phyloP scores from a whole-genome alignment of 306 rosid genomes.

The Hippophae rhamnoides region DNA sequence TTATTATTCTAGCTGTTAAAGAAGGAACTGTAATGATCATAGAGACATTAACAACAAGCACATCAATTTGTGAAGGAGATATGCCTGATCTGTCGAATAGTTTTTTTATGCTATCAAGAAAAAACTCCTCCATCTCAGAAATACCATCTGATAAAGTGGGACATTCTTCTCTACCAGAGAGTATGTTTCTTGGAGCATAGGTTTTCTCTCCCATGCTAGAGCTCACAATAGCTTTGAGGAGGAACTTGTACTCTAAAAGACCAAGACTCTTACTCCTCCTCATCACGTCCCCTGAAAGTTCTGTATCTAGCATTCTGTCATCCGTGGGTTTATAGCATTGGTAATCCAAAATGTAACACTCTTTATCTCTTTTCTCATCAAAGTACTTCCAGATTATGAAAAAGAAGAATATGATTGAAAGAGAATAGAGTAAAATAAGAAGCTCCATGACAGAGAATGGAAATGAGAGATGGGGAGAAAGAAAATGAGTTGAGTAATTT shows the following conservation, averaged over 20 bases:
- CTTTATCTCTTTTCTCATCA: not conserved
- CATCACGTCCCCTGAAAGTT: constrained; percentile 30
- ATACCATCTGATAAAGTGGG: constrained; percentile 29
- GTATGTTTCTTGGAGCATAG: constrained; percentile 48
- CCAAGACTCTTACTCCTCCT: constrained; percentile 46
- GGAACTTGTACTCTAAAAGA: constrained; percentile 50
- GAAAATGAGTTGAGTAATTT: too few relatives aligned
- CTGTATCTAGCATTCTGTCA: constrained; percentile 34
- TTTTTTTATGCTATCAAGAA: constrained; percentile 48
- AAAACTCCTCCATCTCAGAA: constrained; percentile 51
- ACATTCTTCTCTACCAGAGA: constrained; percentile 37
- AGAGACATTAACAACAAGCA: constrained; percentile 66
- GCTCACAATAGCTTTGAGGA: constrained; percentile 55
- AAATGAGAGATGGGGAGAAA: too few relatives aligned
- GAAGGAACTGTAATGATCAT: constrained; percentile 62
- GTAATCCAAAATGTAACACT: not conserved
- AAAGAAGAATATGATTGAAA: not conserved
- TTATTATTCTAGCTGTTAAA: constrained; percentile 49
- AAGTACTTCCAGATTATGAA: not conserved
- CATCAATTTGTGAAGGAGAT: constrained; percentile 46
- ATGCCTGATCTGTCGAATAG: constrained; percentile 36
- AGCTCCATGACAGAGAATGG: too few relatives aligned
- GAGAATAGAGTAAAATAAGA: too few relatives aligned
- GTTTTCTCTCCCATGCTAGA: constrained; percentile 71
- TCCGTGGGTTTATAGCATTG: constrained; percentile 36